phyloP scores from a whole-genome alignment of 306 rosid species.

The Cucurbita moschata region DNA sequence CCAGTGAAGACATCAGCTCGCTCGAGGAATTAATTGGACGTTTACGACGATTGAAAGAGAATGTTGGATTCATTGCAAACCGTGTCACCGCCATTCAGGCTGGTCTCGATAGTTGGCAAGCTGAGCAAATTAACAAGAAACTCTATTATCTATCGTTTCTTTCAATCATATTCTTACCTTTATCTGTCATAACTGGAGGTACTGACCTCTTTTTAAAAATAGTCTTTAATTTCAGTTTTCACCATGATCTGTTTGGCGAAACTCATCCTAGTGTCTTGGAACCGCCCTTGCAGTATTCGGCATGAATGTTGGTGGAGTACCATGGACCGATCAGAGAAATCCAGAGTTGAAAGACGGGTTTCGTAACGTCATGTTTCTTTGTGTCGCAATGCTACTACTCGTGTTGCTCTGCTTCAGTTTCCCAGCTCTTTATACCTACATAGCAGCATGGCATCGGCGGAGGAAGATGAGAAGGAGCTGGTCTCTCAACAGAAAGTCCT shows the following conservation, averaged over 20 bases:
- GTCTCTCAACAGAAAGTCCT: constrained; percentile 67
- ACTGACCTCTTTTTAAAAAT: neutral
- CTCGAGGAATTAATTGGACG: constrained; percentile 83
- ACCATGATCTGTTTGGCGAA: neutral
- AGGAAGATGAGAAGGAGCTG: constrained; percentile 38
- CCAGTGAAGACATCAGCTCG: constrained; percentile 43
- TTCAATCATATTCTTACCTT: constrained; percentile 78
- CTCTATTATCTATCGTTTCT: constrained; percentile 85
- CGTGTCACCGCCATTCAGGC: constrained; percentile 87
- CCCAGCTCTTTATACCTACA: constrained; percentile 43
- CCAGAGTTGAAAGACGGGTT: constrained; percentile 55
- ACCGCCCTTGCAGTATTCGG: constrained; percentile 55
- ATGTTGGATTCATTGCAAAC: constrained; percentile 83
- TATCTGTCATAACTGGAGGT: constrained; percentile 90
- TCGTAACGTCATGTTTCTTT: constrained; percentile 70
- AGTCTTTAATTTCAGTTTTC: neutral
- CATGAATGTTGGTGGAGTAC: constrained; percentile 97
- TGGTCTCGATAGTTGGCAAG: constrained; percentile 90
- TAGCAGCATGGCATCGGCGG: constrained; percentile 41
- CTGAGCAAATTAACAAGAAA: constrained; percentile 84
- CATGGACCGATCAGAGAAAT: constrained; percentile 68
- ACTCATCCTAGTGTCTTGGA: neutral
- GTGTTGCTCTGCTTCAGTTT: constrained; percentile 74
- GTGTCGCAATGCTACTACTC: constrained; percentile 35
- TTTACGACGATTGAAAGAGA: constrained; percentile 72